Percentiles rank a stretch among this genome's conserved stretches.
Evolutionary conservation across 2,329 filamentous ascomycete genomes (phyloP).

Genomic region (Paraconiothyrium sp.): DNA sequence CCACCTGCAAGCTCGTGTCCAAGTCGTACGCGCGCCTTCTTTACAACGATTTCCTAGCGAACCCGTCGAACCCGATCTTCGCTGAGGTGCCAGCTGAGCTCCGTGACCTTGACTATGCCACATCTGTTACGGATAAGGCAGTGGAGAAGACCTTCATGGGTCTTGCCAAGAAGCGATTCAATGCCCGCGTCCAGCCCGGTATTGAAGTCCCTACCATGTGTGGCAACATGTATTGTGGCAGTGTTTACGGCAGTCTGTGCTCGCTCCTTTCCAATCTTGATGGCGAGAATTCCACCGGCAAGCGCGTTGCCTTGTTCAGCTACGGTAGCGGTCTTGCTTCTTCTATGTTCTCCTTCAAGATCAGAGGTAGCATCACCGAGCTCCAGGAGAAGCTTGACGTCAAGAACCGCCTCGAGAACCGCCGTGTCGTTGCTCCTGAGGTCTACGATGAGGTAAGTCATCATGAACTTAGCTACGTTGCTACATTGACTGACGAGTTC

Average conservation of each 20-base stretch:
- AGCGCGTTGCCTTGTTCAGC: slow-evolving; percentile 62
- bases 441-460: slow-evolving; percentile 58
- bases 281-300: slow-evolving; percentile 58
- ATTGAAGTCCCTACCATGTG: slow-evolving; percentile 62
- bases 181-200: slow-evolving; percentile 58
- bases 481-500: slow-evolving; percentile 34
- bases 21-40: slow-evolving; percentile 63
- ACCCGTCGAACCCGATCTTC: slow-evolving; percentile 60
- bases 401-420: slow-evolving; percentile 55
- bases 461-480: slow-evolving; percentile 16
- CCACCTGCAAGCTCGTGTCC: slow-evolving; percentile 64
- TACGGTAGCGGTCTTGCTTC: slow-evolving; percentile 63
- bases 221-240: slow-evolving; percentile 66
- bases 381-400: slow-evolving; percentile 59
- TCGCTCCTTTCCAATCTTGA: slow-evolving; percentile 58
- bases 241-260: slow-evolving; percentile 61
- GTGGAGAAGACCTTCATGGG: slow-evolving; percentile 64
- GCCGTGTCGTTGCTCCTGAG: slow-evolving; percentile 58
- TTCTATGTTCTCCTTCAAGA: slow-evolving; percentile 61
- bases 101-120: slow-evolving; percentile 56
- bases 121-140: slow-evolving; percentile 61
- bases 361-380: slow-evolving; percentile 58
- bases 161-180: slow-evolving; percentile 62
- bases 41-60: slow-evolving; percentile 61
- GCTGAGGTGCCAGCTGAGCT: slow-evolving; percentile 60